A percentile compares a stretch with the other conserved stretches of the same genome.
These are phyloP conservation scores for Apiospora marii DNA, from an alignment of 2,329 filamentous ascomycete genomes.

Conservation along the genomic window DNA sequence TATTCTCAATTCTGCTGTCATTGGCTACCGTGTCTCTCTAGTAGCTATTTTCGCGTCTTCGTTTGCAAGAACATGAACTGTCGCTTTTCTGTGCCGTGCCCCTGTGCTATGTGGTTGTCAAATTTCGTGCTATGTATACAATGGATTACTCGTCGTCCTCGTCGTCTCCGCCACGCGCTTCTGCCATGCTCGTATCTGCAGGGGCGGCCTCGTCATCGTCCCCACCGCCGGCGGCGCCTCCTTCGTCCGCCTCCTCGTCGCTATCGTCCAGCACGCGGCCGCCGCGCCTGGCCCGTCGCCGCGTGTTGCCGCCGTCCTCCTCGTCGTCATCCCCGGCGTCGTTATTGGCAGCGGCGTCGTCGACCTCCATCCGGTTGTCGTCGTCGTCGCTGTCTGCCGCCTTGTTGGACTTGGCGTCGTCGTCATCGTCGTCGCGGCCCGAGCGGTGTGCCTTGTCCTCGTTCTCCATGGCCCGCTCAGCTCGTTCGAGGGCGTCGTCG, in stretches of 20 bases:
- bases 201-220: constrained; percentile 32
- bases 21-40: background rate
- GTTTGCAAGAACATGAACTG: background rate
- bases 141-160: constrained; percentile 29
- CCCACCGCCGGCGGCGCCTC: constrained; percentile 32
- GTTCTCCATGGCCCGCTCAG: constrained; percentile 49
- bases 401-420: constrained; percentile 33
- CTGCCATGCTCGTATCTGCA: constrained; percentile 45
- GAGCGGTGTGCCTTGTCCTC: constrained; percentile 35
- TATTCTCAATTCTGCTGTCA: constrained; percentile 6
- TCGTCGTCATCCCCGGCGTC: constrained; percentile 60
- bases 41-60: background rate
- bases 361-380: constrained; percentile 60
- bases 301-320: constrained; percentile 52
- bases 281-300: constrained; percentile 54
- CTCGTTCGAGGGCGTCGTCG: constrained; percentile 54
- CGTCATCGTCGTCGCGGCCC: constrained; percentile 7
- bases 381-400: constrained; percentile 43
- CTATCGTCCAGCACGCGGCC: constrained; percentile 60
- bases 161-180: constrained; percentile 45
- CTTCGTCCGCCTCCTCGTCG: constrained; percentile 54
- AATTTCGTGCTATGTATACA: constrained; percentile 21
- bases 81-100: constrained; percentile 1
- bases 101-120: constrained; percentile 8
- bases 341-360: constrained; percentile 45